Evolutionary conservation across 768 basidiomycete genomes (phyloP), one percentile per base, ranked within the genome.

Genomic region (Clitopilus passeckerianus): DNA sequence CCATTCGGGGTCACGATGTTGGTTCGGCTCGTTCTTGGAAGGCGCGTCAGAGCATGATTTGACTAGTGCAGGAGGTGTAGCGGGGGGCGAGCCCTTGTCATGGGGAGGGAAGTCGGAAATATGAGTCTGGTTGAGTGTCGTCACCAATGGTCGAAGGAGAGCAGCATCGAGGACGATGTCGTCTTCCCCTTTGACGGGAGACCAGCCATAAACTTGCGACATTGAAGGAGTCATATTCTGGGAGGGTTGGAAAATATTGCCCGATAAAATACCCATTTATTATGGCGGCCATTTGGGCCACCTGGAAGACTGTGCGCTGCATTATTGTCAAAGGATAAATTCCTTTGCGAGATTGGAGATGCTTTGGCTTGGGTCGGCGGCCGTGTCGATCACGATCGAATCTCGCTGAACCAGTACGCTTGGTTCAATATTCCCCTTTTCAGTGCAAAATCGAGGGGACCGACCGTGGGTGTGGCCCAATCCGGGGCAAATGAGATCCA

Each of bases 1-100:
- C 80, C 82, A 84, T n/a, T 68, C 71, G 0, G 86, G 81, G 59
- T 86, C 81, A 9, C 74, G 73, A 57, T 72, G 68, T 41, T 77
- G 75, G 54, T 79, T 74, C 22, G 71, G 69, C 52, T 66, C 64
- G 44, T 64, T 56, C 54, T 57, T 46, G 10, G 61, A 57, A 30
- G 64, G 60, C 5, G 60, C 50, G 22, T 61, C 18, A 20, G 3
- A 4, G 18, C 4, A 7, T 10, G 18, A 18, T 18, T 50, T 10
- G 12, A 20, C 46, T 18, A 68, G 64, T 0, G 66, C 67, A 9
- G 66, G 70, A 43, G 63, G 64, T 58, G 61, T 69, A 10, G 68
- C 67, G 23, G 63, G 56, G 1, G 69, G 68, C 5, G 68, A 67
- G 59, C 53, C 37, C 54, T 34, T 37, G 34, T 37, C 20, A 14